Base-by-base conservation (phyloP, 2,329 filamentous ascomycete species). In the Cercospora sojina region DNA sequence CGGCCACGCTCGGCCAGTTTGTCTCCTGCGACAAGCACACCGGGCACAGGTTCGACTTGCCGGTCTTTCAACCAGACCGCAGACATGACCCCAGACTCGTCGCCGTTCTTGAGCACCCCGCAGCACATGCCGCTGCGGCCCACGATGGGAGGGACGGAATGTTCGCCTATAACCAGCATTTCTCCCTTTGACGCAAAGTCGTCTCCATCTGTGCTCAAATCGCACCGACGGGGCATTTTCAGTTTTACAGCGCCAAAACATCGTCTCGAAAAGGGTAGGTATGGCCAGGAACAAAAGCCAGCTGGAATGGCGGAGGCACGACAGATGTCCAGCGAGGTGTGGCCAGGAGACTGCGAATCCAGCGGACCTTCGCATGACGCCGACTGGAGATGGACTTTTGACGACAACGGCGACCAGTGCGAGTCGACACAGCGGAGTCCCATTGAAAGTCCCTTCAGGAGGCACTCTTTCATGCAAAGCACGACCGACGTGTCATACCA, bases 251-350 rank as follows among this genome's bases (percentile, higher is more conserved):
- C 64, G 71, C 69, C 78, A 74, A 76, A 80, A 77, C 81, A 84
- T 84, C 82, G 83, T 79, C 79, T 77, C 79, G 79, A 77, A 71
- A 35, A 67, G 74, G 82, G 82, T 84, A 81, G 81, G 83, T 84
- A 83, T 82, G 70, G 61, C 53, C 65, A 59, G 41, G 59, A 51
- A n/a, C 47, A 25, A 13, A 63, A 41, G 23, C 18, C 62, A 35
- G 63, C 53, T 25, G 35, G 25, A 8, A 64, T 12, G 12, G 13
- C 3, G 41, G 32, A 31, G 27, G 13, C 13, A 16, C 8, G 51
- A 23, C 8, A 29, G 31, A 47, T 8, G 5, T 23, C 47, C 18
- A 63, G 60, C 60, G n/a, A 56, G 18, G n/a, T 51, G 10, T 47
- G 60, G 59, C 47, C 29, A 13, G 32, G 12, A 25, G 59, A 55